phyloP scores from a whole-genome alignment of 768 basidiomycete species.

The Grammothele lineata region DNA sequence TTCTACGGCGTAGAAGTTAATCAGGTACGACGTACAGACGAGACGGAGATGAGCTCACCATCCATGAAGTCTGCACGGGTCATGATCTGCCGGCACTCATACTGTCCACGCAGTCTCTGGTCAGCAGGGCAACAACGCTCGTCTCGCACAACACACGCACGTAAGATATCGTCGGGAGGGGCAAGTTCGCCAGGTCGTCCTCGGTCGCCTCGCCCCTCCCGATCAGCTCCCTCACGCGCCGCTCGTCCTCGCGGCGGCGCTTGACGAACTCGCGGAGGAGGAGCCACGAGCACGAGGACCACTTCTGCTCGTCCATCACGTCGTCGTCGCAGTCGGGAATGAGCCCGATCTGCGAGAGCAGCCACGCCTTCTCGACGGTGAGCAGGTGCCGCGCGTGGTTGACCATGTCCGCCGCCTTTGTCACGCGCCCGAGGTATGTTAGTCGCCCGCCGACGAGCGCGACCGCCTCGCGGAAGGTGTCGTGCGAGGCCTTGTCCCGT shows the following conservation, averaged over 20 bases:
- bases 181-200: constrained; percentile 38
- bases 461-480: constrained; percentile 45
- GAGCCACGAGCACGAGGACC: constrained; percentile 79
- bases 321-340: constrained; percentile 84
- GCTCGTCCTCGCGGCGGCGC: constrained; percentile 46
- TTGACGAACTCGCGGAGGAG: constrained; percentile 72
- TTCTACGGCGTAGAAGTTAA: constrained; percentile 30
- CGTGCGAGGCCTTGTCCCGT: constrained; percentile 28
- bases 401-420: constrained; percentile 58
- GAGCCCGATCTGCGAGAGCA: constrained; percentile 73
- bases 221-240: constrained; percentile 36
- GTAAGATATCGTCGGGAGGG: constrained; percentile 61
- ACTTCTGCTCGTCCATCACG: constrained; percentile 91
- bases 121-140: background rate
- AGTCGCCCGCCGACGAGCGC: constrained; percentile 73
- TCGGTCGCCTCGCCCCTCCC: constrained; percentile 31
- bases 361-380: constrained; percentile 73
- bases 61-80: constrained; percentile 81
- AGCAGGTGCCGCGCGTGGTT: constrained; percentile 62
- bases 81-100: constrained; percentile 76
- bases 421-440: constrained; percentile 67
- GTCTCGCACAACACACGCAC: constrained; percentile 30
- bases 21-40: background rate
- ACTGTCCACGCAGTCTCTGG: constrained; percentile 31
- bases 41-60: constrained; percentile 36